Evolutionary conservation across 192 early-diverging fungal species (phyloP), one percentile per base, ranked within the genome.

Genomic region (Linnemannia elongata): DNA sequence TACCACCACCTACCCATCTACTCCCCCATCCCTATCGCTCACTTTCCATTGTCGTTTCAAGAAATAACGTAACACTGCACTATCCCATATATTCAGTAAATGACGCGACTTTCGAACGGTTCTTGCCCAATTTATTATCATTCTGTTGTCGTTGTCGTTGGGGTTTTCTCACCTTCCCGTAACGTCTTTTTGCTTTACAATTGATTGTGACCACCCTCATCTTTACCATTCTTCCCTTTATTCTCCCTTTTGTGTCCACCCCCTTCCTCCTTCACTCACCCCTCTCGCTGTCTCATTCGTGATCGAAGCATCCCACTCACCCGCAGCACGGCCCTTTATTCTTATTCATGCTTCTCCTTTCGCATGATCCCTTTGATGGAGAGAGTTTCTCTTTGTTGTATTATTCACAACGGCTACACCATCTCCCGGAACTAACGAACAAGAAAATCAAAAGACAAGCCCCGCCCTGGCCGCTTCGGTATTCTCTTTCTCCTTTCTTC

Each of bases 171-270:
- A 33, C 60, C 60, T 66, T 66, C 60, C 60, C 30, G 30, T 66
- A 66, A 66, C 27, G 60, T 33, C 60, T 66, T 66, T 30, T 66
- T 33, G 60, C 60, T 66, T 66, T 66, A 30, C 60, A 30, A 66
- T 33, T 33, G 30, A 66, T 0, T 0, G 1, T 15, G 4, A 30
- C 33, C 60, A 9, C 0, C 30, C 60, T 8, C 24, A 18, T 15
- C 44, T 10, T 15, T 10, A 9, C 44, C 8, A 9, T 15, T 13
- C 20, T 52, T 52, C 49, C 18, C 49, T 52, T 52, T 5, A 17
- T 2, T 52, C 20, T 3, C 49, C 20, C 5, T 22, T 52, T 52
- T 22, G 49, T 22, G 49, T 52, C 49, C 20, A 52, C 5, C 5
- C 47, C 18, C 13, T 49, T 49, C 47, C 49, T 20, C 44, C 44